Percentiles rank a stretch among this genome's conserved stretches.
phyloP scores from a whole-genome alignment of 768 basidiomycete genomes.

The Fistulinella prunicolor region DNA sequence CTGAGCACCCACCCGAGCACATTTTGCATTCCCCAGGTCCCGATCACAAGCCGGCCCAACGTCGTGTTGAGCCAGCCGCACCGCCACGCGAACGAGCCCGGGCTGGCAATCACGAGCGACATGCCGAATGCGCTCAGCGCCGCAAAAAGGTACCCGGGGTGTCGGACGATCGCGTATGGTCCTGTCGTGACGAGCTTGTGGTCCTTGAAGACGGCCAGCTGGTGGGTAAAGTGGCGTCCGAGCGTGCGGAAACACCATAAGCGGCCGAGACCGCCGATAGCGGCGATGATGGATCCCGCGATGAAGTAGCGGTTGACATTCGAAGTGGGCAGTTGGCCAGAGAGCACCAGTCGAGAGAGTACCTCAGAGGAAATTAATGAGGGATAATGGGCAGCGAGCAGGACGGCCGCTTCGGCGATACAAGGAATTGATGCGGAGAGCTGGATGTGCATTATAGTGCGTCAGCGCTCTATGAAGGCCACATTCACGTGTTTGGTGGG shows the following conservation, averaged over 20 bases:
- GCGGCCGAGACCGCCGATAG: slow-evolving; percentile 34
- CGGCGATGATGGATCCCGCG: slow-evolving; percentile 25
- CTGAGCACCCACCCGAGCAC: slow-evolving; percentile 26
- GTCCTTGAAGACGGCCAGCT: slow-evolving; percentile 29
- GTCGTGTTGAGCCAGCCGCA: slow-evolving; percentile 30
- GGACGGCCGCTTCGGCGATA: slow-evolving; percentile 24
- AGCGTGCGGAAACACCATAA: slow-evolving; percentile 34
- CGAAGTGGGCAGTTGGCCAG: slow-evolving; percentile 18
- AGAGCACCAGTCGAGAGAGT: slow-evolving; percentile 18
- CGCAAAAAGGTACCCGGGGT: slow-evolving; percentile 33
- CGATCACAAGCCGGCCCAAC: slow-evolving; percentile 16
- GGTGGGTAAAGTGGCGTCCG: slow-evolving; percentile 35
- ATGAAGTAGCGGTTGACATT: slow-evolving; percentile 28
- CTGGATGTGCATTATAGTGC: slow-evolving; percentile 10
- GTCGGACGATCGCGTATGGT: slow-evolving; percentile 36
- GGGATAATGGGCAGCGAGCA: slow-evolving; percentile 17
- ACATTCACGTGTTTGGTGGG: not conserved
- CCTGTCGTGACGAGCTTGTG: slow-evolving; percentile 34
- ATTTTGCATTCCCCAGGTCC: slow-evolving; percentile 30
- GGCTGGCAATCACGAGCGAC: slow-evolving; percentile 31
- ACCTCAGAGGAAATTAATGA: slow-evolving; percentile 19
- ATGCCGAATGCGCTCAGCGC: slow-evolving; percentile 27
- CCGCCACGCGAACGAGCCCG: slow-evolving; percentile 24
- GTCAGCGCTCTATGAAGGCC: not conserved
- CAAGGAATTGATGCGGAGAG: slow-evolving; percentile 29